Evolutionary conservation across 495 filamentous ascomycete species (phyloP).

Genomic region (Penicillium odoratum): DNA sequence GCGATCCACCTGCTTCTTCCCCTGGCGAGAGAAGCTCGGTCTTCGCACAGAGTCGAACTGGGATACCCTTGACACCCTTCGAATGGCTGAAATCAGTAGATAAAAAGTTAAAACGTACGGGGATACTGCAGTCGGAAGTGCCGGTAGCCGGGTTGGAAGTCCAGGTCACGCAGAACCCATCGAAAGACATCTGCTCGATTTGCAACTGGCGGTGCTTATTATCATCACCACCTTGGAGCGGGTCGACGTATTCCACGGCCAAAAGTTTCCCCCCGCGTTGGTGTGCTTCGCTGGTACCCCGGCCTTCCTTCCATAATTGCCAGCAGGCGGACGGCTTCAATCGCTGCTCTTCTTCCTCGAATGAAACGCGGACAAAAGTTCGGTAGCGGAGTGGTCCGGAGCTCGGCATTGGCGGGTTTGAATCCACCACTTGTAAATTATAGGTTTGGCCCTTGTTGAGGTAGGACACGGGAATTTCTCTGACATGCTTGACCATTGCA

Average conservation of each 20-base stretch:
- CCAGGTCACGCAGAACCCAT: conserved; percentile 90
- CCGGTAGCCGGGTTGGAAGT: conserved; percentile 61
- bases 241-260: conserved; percentile 88
- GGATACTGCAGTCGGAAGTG: conserved; percentile 68
- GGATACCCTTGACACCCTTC: conserved; percentile 93
- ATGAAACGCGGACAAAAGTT: conserved; percentile 84
- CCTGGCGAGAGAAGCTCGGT: conserved; percentile 58
- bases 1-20: conserved; percentile 41
- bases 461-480: conserved; percentile 91
- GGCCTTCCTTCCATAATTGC: conserved; percentile 93
- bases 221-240: conserved; percentile 62
- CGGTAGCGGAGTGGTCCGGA: conserved; percentile 63
- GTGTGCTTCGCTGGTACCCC: conserved; percentile 86
- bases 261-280: conserved; percentile 82
- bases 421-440: conserved; percentile 72
- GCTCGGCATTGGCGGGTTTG: conserved; percentile 44
- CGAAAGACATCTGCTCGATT: conserved; percentile 79
- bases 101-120: conserved; percentile 92
- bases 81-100: conserved; percentile 97
- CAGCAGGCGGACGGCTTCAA: conserved; percentile 78
- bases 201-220: conserved; percentile 71
- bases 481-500: conserved; percentile 81
- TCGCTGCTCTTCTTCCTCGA: conserved; percentile 88
- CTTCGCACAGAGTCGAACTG: conserved; percentile 86
- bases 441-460: conserved; percentile 97